phyloP scores from a whole-genome alignment of 2,329 filamentous ascomycete species.

The Didymella segeticola region DNA sequence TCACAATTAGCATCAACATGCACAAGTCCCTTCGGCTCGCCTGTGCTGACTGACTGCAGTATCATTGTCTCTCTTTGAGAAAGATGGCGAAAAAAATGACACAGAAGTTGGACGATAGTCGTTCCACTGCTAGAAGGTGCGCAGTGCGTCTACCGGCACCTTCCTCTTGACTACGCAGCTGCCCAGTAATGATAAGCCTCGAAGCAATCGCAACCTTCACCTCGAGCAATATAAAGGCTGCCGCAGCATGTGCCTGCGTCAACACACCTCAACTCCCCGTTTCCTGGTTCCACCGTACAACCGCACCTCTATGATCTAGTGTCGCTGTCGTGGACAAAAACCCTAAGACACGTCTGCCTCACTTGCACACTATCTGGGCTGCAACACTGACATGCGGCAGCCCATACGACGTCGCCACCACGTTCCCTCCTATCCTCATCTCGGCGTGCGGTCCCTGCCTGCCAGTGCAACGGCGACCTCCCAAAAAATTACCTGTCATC shows the following conservation, averaged over 20 bases:
- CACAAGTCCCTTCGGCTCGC: background rate
- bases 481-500: slow-evolving; percentile 9
- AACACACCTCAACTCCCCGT: background rate
- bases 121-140: background rate
- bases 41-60: background rate
- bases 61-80: background rate
- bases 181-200: no score
- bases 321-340: background rate
- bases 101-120: background rate
- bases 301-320: slow-evolving; percentile 3
- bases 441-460: slow-evolving; percentile 16
- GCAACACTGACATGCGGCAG: background rate
- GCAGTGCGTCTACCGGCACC: background rate
- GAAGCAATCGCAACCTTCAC: background rate
- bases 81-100: background rate
- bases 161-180: background rate
- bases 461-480: slow-evolving; percentile 10
- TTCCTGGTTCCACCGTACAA: slow-evolving; percentile 1
- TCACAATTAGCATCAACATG: background rate
- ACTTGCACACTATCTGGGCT: background rate
- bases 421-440: slow-evolving; percentile 13
- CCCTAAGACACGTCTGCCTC: background rate
- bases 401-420: slow-evolving; percentile 14
- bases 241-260: background rate
- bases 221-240: background rate